A percentile compares a stretch with the other conserved stretches of the same genome.
Conservation (phyloP, 495 filamentous ascomycete species). For the Entonaema liquescens region DNA sequence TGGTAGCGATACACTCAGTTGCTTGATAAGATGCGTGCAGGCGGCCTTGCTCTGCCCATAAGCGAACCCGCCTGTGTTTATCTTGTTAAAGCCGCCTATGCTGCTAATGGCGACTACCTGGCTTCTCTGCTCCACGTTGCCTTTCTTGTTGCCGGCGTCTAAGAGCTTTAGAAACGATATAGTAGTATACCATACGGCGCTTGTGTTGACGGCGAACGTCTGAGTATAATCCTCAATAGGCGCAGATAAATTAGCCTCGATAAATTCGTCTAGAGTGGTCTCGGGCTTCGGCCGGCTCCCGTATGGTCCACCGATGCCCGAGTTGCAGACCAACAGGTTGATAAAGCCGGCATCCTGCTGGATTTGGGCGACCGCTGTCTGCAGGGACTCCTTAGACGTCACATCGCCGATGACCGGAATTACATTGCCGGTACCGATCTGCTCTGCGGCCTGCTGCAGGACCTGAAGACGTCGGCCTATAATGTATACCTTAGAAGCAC, state of each 20-base stretch:
- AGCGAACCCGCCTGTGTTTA: constrained; percentile 64
- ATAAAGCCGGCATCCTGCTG: constrained; percentile 64
- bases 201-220: constrained; percentile 68
- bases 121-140: constrained; percentile 60
- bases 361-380: constrained; percentile 61
- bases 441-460: constrained; percentile 59
- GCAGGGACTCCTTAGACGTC: constrained; percentile 68
- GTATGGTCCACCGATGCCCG: constrained; percentile 67
- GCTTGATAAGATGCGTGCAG: constrained; percentile 70
- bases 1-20: constrained; percentile 60
- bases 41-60: constrained; percentile 72
- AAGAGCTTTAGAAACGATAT: constrained; percentile 71
- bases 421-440: constrained; percentile 53
- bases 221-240: constrained; percentile 66
- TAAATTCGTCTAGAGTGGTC: constrained; percentile 60
- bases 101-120: constrained; percentile 72
- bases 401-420: constrained; percentile 72
- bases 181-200: constrained; percentile 68
- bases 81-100: constrained; percentile 68
- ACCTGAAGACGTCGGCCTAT: constrained; percentile 69
- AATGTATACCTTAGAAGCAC: constrained; percentile 76
- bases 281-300: constrained; percentile 43
- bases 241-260: constrained; percentile 59
- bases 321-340: constrained; percentile 74
- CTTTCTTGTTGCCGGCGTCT: constrained; percentile 66